Conservation (phyloP, 176 grass and related monocot genomes). For the Avena atlantica region DNA sequence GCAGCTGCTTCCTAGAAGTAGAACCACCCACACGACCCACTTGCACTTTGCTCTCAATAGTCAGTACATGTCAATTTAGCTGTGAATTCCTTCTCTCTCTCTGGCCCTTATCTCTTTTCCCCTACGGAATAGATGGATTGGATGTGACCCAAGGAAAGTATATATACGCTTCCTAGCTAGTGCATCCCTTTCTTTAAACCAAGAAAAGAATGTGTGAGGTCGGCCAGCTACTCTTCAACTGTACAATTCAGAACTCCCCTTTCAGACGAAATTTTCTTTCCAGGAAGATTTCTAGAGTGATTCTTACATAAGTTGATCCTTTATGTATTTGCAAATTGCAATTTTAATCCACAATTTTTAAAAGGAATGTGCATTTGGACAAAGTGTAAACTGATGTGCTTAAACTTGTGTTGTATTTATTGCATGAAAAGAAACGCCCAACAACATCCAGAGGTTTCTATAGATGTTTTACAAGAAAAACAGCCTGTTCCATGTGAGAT, state of each 20-base stretch:
- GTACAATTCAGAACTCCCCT: background rate
- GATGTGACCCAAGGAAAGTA: conserved; percentile 52
- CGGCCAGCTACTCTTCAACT: conserved; percentile 30
- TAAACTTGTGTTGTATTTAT: background rate
- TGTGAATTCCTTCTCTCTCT: conserved; percentile 32
- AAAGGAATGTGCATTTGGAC: background rate
- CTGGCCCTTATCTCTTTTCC: background rate
- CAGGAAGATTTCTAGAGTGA: background rate
- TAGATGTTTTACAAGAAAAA: conserved; percentile 24
- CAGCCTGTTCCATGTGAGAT: conserved; percentile 31
- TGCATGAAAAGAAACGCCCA: conserved; percentile 29
- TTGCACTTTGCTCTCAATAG: conserved; percentile 10
- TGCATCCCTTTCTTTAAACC: background rate
- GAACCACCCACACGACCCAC: conserved; percentile 40
- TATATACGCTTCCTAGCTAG: conserved; percentile 20
- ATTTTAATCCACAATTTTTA: conserved; percentile 20
- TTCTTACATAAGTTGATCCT: background rate
- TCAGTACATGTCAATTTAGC: conserved; percentile 53
- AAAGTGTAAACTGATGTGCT: background rate
- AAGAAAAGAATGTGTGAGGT: conserved; percentile 26
- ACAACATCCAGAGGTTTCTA: conserved; percentile 30
- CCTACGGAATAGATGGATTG: conserved; percentile 37
- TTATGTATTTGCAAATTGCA: background rate
- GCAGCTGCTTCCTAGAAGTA: conserved; percentile 50
- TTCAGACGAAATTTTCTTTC: background rate